These are phyloP conservation scores for Rhizophagus prolifer DNA, from an alignment of 192 early-diverging fungal genomes.

Conservation along the genomic window DNA sequence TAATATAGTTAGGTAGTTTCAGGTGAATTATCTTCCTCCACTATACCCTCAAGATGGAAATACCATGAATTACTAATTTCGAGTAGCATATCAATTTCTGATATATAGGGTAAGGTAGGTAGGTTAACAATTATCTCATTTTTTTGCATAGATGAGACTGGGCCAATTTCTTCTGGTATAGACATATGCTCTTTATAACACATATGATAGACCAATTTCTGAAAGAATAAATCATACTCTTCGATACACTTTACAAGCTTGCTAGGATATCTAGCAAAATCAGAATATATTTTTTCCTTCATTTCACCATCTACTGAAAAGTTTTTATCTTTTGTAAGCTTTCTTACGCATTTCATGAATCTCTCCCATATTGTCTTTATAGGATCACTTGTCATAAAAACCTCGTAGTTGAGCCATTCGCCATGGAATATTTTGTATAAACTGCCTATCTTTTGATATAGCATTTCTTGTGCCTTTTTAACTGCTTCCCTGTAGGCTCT, in stretches of 20 bases:
- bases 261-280: constrained; percentile 16
- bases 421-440: too few relatives aligned
- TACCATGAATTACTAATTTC: too few relatives aligned
- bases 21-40: too few relatives aligned
- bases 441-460: constrained; percentile 12
- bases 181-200: too few relatives aligned
- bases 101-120: too few relatives aligned
- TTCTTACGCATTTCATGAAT: constrained; percentile 5
- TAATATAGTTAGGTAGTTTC: too few relatives aligned
- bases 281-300: constrained; percentile 15
- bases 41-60: too few relatives aligned
- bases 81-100: too few relatives aligned
- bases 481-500: neutral
- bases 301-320: constrained; percentile 1
- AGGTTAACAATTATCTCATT: too few relatives aligned
- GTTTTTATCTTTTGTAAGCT: constrained; percentile 11
- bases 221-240: constrained; percentile 9
- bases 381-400: constrained; percentile 8
- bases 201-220: too few relatives aligned
- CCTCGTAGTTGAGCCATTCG: neutral
- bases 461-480: neutral
- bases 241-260: neutral
- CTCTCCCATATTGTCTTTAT: neutral
- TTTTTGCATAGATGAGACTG: too few relatives aligned
- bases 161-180: too few relatives aligned